A percentile compares a stretch with the other conserved stretches of the same genome.
phyloP scores from a whole-genome alignment of 108 stramenopile genomes.

The Schizochytrium sp. region DNA sequence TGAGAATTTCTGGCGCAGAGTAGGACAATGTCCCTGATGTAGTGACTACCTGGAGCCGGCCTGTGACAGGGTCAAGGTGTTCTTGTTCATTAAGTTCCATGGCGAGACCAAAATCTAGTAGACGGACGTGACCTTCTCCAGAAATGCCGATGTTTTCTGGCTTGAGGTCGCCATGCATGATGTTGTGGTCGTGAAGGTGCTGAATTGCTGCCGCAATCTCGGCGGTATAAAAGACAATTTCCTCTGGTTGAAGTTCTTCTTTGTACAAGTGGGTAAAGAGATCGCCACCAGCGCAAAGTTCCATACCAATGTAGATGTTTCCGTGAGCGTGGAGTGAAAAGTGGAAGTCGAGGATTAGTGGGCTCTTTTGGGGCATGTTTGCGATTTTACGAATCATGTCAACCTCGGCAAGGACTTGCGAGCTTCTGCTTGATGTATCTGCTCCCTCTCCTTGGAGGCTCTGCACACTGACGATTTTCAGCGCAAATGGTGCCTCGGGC shows the following conservation, averaged over 20 bases:
- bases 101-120: slow-evolving; percentile 32
- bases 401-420: background rate
- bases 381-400: slow-evolving; percentile 8
- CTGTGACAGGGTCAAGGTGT: background rate
- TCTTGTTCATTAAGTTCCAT: background rate
- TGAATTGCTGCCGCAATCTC: background rate
- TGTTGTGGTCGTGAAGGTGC: background rate
- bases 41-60: background rate
- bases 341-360: background rate
- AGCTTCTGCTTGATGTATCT: background rate
- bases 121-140: slow-evolving; percentile 21
- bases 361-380: background rate
- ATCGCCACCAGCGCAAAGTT: slow-evolving; percentile 23
- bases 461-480: background rate
- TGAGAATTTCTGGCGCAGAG: slow-evolving; percentile 22
- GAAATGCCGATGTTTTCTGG: slow-evolving; percentile 52
- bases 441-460: background rate
- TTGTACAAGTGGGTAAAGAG: slow-evolving; percentile 29
- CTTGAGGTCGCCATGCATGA: slow-evolving; percentile 25
- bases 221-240: background rate
- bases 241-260: background rate
- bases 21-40: background rate
- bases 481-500: background rate
- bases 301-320: slow-evolving; percentile 32
- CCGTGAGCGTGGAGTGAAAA: background rate